Conservation (phyloP, 176 grass and related monocot genomes). For the Rhynchospora tenuis region DNA sequence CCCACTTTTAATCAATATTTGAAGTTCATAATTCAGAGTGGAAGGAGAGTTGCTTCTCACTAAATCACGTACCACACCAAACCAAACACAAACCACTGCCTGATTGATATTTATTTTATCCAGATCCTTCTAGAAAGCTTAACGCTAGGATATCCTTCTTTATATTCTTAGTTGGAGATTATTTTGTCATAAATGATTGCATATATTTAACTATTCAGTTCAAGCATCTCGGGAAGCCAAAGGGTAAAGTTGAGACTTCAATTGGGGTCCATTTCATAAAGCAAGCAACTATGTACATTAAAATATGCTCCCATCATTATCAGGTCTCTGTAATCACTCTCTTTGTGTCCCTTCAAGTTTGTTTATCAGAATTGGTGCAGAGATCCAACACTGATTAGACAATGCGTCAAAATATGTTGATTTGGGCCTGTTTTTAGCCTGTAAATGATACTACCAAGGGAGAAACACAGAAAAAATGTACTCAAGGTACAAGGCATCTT, state of each 20-base stretch:
- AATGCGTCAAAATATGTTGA: not conserved
- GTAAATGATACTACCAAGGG: not conserved
- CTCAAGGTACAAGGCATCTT: too few species aligned
- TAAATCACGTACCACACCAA: not conserved
- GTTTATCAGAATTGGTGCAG: not conserved
- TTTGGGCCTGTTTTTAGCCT: not conserved
- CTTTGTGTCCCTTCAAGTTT: not conserved
- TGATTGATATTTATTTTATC: not conserved
- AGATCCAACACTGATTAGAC: not conserved
- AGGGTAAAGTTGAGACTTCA: not conserved
- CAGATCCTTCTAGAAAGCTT: not conserved
- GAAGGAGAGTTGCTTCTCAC: not conserved
- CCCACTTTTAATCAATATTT: not conserved
- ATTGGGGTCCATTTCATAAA: not conserved
- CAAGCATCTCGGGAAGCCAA: not conserved
- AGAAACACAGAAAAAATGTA: not conserved
- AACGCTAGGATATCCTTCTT: slow-evolving; percentile 4
- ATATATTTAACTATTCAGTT: not conserved
- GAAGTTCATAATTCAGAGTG: slow-evolving; percentile 4
- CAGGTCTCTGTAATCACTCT: not conserved
- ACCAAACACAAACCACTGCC: not conserved
- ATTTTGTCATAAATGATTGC: not conserved
- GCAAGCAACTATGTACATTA: slow-evolving; percentile 7
- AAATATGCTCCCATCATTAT: not conserved
- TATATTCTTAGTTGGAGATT: not conserved